Conservation (phyloP, 495 filamentous ascomycete species). For the Neurospora sp. region DNA sequence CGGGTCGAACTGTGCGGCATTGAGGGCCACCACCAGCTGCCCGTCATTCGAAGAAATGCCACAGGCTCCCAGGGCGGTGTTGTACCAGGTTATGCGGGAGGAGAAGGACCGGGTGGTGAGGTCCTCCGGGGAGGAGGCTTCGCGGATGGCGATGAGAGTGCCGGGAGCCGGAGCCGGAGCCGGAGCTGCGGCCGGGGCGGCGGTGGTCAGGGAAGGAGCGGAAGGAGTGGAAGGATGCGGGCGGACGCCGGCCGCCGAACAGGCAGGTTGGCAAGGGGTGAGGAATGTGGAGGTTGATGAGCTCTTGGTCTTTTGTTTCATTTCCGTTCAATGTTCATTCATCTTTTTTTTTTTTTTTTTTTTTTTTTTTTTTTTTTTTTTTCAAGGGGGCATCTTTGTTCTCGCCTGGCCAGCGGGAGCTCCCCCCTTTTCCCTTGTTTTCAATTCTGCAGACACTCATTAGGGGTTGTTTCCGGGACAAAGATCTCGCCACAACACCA, state of each 20-base stretch:
- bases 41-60: too few species aligned
- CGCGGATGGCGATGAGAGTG: too few species aligned
- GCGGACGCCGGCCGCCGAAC: neutral
- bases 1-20: too few species aligned
- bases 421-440: neutral
- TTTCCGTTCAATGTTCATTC: neutral
- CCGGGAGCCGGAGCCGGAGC: too few species aligned
- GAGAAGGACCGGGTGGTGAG: too few species aligned
- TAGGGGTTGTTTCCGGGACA: neutral
- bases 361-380: neutral
- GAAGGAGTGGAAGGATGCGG: neutral
- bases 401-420: neutral
- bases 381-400: neutral
- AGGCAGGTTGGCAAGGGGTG: neutral
- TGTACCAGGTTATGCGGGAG: too few species aligned
- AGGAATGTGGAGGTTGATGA: neutral
- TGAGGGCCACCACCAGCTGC: too few species aligned
- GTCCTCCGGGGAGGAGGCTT: too few species aligned
- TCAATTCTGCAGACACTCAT: neutral
- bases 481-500: neutral
- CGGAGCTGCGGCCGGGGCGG: too few species aligned
- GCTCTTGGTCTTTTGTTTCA: neutral
- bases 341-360: neutral
- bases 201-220: neutral
- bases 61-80: too few species aligned